A percentile compares a stretch with the other conserved stretches of the same genome.
phyloP scores from a whole-genome alignment of 805 yeast genomes.

The Millerozyma miso region DNA sequence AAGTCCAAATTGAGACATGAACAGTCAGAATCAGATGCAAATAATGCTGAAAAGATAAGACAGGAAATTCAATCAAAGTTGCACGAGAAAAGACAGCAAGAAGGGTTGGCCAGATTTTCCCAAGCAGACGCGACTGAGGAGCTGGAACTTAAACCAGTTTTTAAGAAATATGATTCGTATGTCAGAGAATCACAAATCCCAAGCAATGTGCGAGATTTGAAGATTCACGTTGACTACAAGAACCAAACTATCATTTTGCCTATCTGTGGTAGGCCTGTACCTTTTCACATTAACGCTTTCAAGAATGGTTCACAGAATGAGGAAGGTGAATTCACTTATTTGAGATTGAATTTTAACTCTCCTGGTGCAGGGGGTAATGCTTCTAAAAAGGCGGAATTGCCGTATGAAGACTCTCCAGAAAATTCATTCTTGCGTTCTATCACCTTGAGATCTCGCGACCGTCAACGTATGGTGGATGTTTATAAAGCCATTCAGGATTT shows the following conservation, averaged over 20 bases:
- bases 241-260: slow-evolving; percentile 88
- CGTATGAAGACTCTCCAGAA: slow-evolving; percentile 85
- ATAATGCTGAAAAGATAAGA: slow-evolving; percentile 68
- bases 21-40: slow-evolving; percentile 64
- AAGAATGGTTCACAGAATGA: slow-evolving; percentile 93
- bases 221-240: slow-evolving; percentile 81
- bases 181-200: slow-evolving; percentile 93
- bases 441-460: slow-evolving; percentile 84
- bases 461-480: slow-evolving; percentile 85
- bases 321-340: slow-evolving; percentile 90
- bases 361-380: slow-evolving; percentile 81
- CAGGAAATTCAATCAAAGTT: slow-evolving; percentile 78
- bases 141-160: slow-evolving; percentile 62
- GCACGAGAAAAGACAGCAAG: slow-evolving; percentile 81
- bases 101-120: slow-evolving; percentile 77
- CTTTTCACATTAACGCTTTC: slow-evolving; percentile 91
- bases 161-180: slow-evolving; percentile 91
- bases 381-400: slow-evolving; percentile 71
- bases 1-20: slow-evolving; percentile 79
- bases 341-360: slow-evolving; percentile 86
- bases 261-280: slow-evolving; percentile 93
- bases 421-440: slow-evolving; percentile 83
- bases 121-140: slow-evolving; percentile 71
- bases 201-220: slow-evolving; percentile 70
- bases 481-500: slow-evolving; percentile 86